Conservation (phyloP, 2,329 filamentous ascomycete genomes). For the Coniochaeta prunicola region DNA sequence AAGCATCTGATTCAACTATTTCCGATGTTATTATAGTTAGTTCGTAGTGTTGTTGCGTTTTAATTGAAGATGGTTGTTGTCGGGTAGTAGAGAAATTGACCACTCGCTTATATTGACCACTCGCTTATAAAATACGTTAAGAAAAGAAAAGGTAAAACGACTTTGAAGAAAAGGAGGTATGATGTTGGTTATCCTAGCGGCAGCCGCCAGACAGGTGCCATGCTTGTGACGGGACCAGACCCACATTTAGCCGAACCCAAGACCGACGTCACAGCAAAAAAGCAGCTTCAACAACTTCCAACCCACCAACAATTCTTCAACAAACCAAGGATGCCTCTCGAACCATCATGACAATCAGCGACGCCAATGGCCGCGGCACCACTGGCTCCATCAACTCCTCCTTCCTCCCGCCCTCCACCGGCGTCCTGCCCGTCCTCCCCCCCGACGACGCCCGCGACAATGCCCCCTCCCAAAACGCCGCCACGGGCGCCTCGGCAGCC, state of each 20-base stretch:
- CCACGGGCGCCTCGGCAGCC: slow-evolving; percentile 74
- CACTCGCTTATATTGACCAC: too few relatives aligned
- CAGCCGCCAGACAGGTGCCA: neutral
- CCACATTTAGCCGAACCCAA: neutral
- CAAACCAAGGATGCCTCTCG: slow-evolving; percentile 1
- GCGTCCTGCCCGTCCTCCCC: neutral
- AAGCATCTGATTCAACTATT: too few relatives aligned
- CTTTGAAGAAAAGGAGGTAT: too few relatives aligned
- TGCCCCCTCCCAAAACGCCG: slow-evolving; percentile 19
- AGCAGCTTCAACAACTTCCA: neutral
- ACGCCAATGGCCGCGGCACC: slow-evolving; percentile 1
- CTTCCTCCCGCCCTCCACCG: neutral
- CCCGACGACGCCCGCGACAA: neutral
- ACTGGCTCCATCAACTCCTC: neutral
- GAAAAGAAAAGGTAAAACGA: too few relatives aligned
- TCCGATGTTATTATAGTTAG: too few relatives aligned
- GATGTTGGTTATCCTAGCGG: too few relatives aligned
- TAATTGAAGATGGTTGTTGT: too few relatives aligned
- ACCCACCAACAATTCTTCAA: neutral
- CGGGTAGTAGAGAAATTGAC: too few relatives aligned
- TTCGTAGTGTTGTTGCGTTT: too few relatives aligned
- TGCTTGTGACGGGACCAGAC: neutral
- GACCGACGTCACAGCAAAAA: neutral
- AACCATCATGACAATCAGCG: slow-evolving; percentile 1
- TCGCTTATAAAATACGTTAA: too few relatives aligned